A percentile compares a stretch with the other conserved stretches of the same genome.
phyloP scores from a whole-genome alignment of 306 rosid genomes.

The Castanospermum australe region DNA sequence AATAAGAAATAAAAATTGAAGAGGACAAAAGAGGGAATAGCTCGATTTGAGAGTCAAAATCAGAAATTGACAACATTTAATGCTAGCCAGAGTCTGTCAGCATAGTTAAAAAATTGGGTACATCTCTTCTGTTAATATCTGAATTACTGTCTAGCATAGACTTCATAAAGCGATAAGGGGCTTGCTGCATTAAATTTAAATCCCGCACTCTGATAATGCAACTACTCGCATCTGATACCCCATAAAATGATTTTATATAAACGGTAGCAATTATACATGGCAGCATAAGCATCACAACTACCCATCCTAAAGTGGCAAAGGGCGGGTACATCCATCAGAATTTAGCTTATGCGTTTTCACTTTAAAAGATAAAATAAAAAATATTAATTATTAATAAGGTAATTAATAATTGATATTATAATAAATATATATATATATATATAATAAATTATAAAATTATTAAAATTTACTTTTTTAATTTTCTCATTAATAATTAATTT shows the following conservation, averaged over 20 bases:
- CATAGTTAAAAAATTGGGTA: too few relatives aligned
- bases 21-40: not conserved
- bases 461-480: too few relatives aligned
- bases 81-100: not conserved
- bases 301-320: not conserved
- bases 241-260: not conserved
- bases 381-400: too few relatives aligned
- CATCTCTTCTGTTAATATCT: too few relatives aligned
- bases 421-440: too few relatives aligned
- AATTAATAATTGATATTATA: too few relatives aligned
- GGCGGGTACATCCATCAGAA: not conserved
- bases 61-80: constrained; percentile 10
- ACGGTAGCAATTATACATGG: not conserved
- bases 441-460: too few relatives aligned
- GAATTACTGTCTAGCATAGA: not conserved
- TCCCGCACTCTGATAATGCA: not conserved
- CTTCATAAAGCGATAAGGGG: not conserved
- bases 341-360: too few relatives aligned
- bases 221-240: not conserved
- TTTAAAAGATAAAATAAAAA: too few relatives aligned
- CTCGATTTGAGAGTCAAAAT: not conserved
- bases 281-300: not conserved
- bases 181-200: not conserved
- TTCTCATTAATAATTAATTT: too few relatives aligned
- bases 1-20: not conserved